Conservation (phyloP, 805 yeast species). For the Candida schatavii region DNA sequence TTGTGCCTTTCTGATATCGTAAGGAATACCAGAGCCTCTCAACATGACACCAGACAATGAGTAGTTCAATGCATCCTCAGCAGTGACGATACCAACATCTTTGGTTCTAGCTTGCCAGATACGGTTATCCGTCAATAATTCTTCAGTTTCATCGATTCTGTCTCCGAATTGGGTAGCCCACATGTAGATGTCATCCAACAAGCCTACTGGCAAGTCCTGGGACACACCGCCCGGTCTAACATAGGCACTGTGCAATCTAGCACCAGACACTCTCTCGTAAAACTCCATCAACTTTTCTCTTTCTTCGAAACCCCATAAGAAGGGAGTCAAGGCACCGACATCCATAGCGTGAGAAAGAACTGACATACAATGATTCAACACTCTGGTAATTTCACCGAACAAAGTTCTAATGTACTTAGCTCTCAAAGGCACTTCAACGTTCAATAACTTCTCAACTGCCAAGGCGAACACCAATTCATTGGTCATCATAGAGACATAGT, state of each 20-base stretch:
- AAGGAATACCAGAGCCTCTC: slow-evolving; percentile 88
- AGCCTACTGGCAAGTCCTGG: slow-evolving; percentile 82
- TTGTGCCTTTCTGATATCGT: slow-evolving; percentile 78
- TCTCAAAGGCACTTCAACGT: slow-evolving; percentile 81
- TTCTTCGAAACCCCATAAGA: slow-evolving; percentile 92
- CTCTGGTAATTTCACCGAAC: slow-evolving; percentile 83
- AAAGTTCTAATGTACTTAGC: slow-evolving; percentile 81
- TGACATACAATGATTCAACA: slow-evolving; percentile 83
- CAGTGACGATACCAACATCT: slow-evolving; percentile 76
- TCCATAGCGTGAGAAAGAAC: slow-evolving; percentile 88
- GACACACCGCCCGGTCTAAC: slow-evolving; percentile 92
- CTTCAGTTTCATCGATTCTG: slow-evolving; percentile 87
- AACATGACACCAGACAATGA: slow-evolving; percentile 84
- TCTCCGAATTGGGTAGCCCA: slow-evolving; percentile 97
- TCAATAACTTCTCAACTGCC: slow-evolving; percentile 81
- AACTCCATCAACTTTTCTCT: slow-evolving; percentile 92
- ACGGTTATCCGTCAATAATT: slow-evolving; percentile 83
- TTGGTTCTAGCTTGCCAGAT: slow-evolving; percentile 88
- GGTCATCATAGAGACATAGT: slow-evolving; percentile 86
- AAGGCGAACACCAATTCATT: slow-evolving; percentile 81
- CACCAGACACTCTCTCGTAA: slow-evolving; percentile 87
- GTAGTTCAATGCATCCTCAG: slow-evolving; percentile 84
- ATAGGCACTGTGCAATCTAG: slow-evolving; percentile 84
- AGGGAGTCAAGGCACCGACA: slow-evolving; percentile 91
- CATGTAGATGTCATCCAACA: slow-evolving; percentile 88